phyloP scores from a whole-genome alignment of 2,329 filamentous ascomycete genomes.

The Chaetothyriales sp. region DNA sequence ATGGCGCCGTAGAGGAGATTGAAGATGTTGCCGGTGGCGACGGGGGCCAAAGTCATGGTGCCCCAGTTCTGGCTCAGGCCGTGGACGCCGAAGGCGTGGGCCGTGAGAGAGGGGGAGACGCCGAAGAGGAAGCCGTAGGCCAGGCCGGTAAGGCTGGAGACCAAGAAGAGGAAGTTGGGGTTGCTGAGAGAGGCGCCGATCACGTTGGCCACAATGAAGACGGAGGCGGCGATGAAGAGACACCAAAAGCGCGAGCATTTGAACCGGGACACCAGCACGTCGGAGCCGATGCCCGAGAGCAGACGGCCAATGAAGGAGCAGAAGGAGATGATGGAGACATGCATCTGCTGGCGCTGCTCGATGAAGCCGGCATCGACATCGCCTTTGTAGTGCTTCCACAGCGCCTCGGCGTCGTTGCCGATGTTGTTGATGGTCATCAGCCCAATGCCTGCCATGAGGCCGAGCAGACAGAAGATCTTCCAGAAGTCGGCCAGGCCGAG shows the following conservation, averaged over 20 bases:
- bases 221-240: conserved; percentile 58
- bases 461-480: conserved; percentile 79
- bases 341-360: conserved; percentile 68
- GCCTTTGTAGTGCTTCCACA: conserved; percentile 78
- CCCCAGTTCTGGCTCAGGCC: conserved; percentile 94
- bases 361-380: conserved; percentile 61
- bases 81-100: conserved; percentile 79
- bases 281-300: conserved; percentile 72
- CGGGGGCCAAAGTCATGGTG: conserved; percentile 78
- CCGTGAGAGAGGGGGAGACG: conserved; percentile 77
- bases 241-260: conserved; percentile 83
- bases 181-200: conserved; percentile 62
- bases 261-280: conserved; percentile 71
- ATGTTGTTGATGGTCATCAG: conserved; percentile 99
- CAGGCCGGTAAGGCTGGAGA: conserved; percentile 73
- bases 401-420: conserved; percentile 70
- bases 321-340: conserved; percentile 87
- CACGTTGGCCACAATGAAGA: conserved; percentile 71
- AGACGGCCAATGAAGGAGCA: conserved; percentile 75
- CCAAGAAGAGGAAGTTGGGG: conserved; percentile 60
- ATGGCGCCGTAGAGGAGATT: conserved; percentile 80
- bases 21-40: conserved; percentile 79
- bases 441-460: conserved; percentile 79
- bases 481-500: conserved; percentile 67
- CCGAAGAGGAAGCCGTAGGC: conserved; percentile 91